phyloP scores from a whole-genome alignment of 306 rosid species.

The Quercus suber region DNA sequence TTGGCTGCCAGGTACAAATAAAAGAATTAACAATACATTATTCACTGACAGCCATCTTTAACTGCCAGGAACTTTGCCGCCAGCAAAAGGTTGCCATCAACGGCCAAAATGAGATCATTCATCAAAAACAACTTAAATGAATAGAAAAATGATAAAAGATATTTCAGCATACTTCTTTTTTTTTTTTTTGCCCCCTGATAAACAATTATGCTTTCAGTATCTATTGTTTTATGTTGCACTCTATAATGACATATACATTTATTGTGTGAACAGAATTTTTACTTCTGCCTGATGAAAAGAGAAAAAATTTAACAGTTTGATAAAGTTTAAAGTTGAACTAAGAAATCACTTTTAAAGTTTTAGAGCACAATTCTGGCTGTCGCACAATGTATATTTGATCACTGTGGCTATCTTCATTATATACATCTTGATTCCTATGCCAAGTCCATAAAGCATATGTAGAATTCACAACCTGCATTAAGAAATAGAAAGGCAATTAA shows the following conservation, averaged over 20 bases:
- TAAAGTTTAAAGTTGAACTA: slow-evolving; percentile 3
- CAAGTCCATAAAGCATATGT: slow-evolving; percentile 89
- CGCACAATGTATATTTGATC: slow-evolving; percentile 83
- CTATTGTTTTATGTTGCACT: background rate
- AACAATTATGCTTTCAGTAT: background rate
- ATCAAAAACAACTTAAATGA: background rate
- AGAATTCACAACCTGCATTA: slow-evolving; percentile 70
- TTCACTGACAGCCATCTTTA: background rate
- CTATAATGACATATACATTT: background rate
- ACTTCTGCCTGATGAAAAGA: background rate
- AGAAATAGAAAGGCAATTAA: background rate
- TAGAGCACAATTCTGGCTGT: slow-evolving; percentile 63
- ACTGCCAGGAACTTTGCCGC: background rate
- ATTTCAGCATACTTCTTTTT: no score
- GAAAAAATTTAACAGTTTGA: background rate
- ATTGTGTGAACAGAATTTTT: background rate
- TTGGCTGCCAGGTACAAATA: no score
- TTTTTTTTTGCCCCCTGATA: background rate
- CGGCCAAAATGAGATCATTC: background rate
- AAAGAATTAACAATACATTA: no score
- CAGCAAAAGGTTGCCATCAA: background rate
- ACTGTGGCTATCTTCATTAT: slow-evolving; percentile 54
- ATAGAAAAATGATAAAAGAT: no score
- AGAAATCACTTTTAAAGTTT: slow-evolving; percentile 37
- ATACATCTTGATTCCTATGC: slow-evolving; percentile 82